These are phyloP conservation scores for Suillus placidus DNA, from an alignment of 768 basidiomycete genomes.

Conservation along the genomic window DNA sequence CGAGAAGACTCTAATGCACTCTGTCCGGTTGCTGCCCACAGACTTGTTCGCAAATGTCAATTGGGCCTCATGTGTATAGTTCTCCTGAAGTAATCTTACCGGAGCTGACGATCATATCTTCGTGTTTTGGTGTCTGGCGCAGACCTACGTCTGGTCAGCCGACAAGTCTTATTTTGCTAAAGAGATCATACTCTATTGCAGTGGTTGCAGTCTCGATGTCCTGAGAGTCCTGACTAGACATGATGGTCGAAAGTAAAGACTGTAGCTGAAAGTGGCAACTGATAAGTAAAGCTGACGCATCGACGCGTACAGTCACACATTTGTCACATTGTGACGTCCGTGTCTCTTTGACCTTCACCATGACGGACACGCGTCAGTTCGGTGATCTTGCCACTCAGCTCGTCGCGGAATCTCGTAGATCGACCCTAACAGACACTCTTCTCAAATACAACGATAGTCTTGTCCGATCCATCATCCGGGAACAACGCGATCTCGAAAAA, in stretches of 20 bases:
- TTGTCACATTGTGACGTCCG: constrained; percentile 14
- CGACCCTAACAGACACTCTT: constrained; percentile 79
- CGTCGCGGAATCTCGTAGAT: constrained; percentile 82
- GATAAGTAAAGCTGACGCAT: constrained; percentile 12
- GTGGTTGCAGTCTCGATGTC: constrained; percentile 51
- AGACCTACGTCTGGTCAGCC: constrained; percentile 39
- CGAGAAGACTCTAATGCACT: constrained; percentile 82
- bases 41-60: constrained; percentile 42
- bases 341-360: constrained; percentile 18
- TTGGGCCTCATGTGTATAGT: constrained; percentile 5
- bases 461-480: constrained; percentile 84
- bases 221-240: constrained; percentile 43
- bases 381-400: constrained; percentile 90
- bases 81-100: constrained; percentile 48
- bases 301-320: constrained; percentile 14
- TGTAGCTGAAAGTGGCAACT: constrained; percentile 8
- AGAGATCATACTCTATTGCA: constrained; percentile 37
- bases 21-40: constrained; percentile 96
- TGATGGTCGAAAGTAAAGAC: constrained; percentile 22
- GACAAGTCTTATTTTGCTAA: background rate
- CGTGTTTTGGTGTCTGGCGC: constrained; percentile 87
- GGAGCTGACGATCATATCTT: constrained; percentile 92
- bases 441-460: constrained; percentile 91
- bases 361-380: constrained; percentile 63
- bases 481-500: constrained; percentile 86